phyloP scores from a whole-genome alignment of 2,329 filamentous ascomycete genomes.

The Neoarthrinium moseri region DNA sequence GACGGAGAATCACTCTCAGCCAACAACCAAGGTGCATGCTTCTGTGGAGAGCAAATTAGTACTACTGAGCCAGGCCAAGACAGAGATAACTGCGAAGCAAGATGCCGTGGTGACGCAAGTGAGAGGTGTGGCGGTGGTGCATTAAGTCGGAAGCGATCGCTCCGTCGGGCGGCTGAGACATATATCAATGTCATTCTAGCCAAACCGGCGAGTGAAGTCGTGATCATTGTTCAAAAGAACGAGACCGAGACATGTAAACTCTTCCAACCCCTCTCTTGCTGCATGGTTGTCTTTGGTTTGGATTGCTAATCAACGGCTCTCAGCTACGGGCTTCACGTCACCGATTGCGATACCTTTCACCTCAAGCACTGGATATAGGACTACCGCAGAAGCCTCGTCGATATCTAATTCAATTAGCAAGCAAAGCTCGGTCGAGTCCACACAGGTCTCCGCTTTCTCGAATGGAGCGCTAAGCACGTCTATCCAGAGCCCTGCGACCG shows the following conservation, averaged over 20 bases:
- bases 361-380: too few species aligned
- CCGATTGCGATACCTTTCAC: too few species aligned
- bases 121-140: conserved; percentile 4
- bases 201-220: not conserved
- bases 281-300: too few species aligned
- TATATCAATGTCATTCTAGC: conserved; percentile 2
- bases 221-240: not conserved
- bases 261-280: too few species aligned
- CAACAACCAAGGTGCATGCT: conserved; percentile 5
- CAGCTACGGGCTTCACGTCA: too few species aligned
- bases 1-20: not conserved
- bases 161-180: not conserved
- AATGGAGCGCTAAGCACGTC: too few species aligned
- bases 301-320: too few species aligned
- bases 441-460: too few species aligned
- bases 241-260: not conserved
- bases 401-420: too few species aligned
- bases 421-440: too few species aligned
- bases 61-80: not conserved
- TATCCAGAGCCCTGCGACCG: too few species aligned
- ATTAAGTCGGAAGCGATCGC: not conserved
- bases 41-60: not conserved
- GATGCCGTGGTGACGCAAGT: not conserved
- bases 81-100: not conserved
- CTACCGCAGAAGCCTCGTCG: too few species aligned